Conservation (phyloP, 441 rosid genomes). For the Oxalis stricta region DNA sequence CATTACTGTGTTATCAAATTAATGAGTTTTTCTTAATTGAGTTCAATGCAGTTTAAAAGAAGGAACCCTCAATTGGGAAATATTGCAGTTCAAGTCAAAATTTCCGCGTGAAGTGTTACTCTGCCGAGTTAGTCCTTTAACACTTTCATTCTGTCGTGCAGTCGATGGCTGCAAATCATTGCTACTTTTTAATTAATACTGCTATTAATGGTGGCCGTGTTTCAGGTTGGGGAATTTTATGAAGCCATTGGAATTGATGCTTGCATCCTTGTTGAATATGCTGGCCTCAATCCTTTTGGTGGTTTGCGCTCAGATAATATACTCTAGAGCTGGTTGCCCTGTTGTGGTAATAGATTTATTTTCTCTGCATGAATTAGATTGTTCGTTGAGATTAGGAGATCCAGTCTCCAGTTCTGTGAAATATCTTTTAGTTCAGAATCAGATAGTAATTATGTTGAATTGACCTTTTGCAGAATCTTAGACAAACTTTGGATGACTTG, state of each 20-base stretch:
- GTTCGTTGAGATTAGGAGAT: not conserved
- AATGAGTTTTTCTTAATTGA: conserved; percentile 9
- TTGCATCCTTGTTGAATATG: conserved; percentile 89
- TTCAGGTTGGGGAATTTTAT: conserved; percentile 93
- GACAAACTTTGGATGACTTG: conserved; percentile 97
- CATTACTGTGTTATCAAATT: not conserved
- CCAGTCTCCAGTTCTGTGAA: too few species aligned
- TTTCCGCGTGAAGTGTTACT: conserved; percentile 95
- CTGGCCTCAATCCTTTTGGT: conserved; percentile 97
- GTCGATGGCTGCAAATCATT: not conserved
- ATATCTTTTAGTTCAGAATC: too few species aligned
- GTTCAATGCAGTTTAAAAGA: conserved; percentile 60
- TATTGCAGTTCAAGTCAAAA: conserved; percentile 82
- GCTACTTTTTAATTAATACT: not conserved
- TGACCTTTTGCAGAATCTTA: conserved; percentile 62
- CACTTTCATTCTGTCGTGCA: not conserved
- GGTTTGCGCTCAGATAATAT: conserved; percentile 78
- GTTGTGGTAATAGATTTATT: conserved; percentile 46
- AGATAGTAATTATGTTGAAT: conserved; percentile 8
- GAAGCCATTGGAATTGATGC: conserved; percentile 98
- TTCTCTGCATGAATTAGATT: not conserved
- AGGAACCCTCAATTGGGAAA: conserved; percentile 85
- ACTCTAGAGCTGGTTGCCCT: conserved; percentile 98
- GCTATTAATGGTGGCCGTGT: conserved; percentile 4
- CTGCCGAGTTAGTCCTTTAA: conserved; percentile 43